These are phyloP conservation scores for Elaeis oleifera DNA, from an alignment of 202 grass and related monocot species.

Conservation along the genomic window DNA sequence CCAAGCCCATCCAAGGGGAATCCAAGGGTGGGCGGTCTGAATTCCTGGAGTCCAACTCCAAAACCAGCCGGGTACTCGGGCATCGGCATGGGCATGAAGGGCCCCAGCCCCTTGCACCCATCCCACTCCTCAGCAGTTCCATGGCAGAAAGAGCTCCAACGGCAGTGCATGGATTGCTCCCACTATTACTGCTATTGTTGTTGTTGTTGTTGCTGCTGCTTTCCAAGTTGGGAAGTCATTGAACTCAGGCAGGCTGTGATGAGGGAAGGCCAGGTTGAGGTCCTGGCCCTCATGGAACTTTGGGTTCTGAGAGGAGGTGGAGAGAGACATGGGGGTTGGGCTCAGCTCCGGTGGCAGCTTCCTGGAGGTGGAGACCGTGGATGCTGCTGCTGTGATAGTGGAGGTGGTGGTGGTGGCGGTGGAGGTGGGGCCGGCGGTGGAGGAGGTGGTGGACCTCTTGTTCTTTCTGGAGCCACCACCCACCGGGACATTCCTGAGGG, in stretches of 20 bases:
- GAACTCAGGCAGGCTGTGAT: neutral
- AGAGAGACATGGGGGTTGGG: too few relatives aligned
- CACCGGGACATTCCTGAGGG: conserved; percentile 17
- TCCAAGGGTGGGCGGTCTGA: conserved; percentile 2
- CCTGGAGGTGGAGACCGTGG: conserved; percentile 1
- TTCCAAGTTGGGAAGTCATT: neutral
- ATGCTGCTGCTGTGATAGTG: neutral
- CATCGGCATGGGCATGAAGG: neutral
- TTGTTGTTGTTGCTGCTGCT: neutral
- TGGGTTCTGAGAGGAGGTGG: neutral
- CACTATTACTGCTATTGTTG: neutral
- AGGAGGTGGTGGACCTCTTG: conserved; percentile 1
- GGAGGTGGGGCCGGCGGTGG: too few relatives aligned
- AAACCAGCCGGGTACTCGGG: conserved; percentile 1
- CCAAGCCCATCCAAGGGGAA: conserved; percentile 3
- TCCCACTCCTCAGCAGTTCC: conserved; percentile 9
- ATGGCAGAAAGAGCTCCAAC: conserved; percentile 3
- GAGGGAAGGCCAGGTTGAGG: conserved; percentile 14
- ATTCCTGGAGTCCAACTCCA: conserved; percentile 4
- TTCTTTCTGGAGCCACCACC: conserved; percentile 17
- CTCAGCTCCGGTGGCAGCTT: neutral
- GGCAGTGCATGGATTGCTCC: neutral
- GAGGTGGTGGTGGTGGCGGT: neutral
- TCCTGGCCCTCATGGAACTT: conserved; percentile 10
- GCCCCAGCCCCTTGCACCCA: neutral